phyloP scores from a whole-genome alignment of 2,329 filamentous ascomycete genomes.

The Fusarium luffae region DNA sequence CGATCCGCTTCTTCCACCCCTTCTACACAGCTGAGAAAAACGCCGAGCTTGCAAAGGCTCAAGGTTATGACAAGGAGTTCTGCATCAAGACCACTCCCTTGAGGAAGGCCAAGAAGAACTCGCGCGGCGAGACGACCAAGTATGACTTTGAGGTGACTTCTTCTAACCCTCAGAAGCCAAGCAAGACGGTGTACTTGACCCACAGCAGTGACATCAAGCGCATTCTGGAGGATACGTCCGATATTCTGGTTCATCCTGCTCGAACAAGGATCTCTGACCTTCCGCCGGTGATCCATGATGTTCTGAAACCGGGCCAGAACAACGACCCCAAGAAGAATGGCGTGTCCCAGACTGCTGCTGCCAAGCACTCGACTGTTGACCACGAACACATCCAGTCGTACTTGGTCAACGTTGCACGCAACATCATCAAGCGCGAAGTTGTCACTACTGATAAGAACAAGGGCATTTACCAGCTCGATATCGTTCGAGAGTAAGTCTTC shows the following conservation, averaged over 20 bases:
- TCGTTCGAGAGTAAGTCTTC: constrained; percentile 19
- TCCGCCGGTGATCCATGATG: neutral
- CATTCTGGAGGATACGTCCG: neutral
- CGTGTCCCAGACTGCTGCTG: neutral
- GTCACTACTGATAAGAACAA: neutral
- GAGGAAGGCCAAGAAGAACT: neutral
- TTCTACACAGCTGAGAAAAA: constrained; percentile 39
- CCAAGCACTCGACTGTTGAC: neutral
- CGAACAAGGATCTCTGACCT: constrained; percentile 1
- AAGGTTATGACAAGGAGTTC: constrained; percentile 20
- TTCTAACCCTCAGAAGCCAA: constrained; percentile 1
- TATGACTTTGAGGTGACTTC: neutral
- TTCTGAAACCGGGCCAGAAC: neutral
- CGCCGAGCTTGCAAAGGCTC: constrained; percentile 18
- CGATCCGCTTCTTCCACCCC: constrained; percentile 39
- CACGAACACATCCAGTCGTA: neutral
- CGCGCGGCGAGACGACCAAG: neutral
- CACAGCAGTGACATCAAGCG: neutral
- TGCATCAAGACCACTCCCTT: neutral
- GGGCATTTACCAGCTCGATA: constrained; percentile 31
- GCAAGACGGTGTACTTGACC: neutral
- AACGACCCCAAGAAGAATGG: neutral
- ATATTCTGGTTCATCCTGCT: constrained; percentile 6
- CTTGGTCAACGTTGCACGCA: neutral
- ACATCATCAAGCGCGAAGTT: constrained; percentile 3